Base-by-base conservation (phyloP, 1,139 yeast species). In the Diutina mesorugosa region DNA sequence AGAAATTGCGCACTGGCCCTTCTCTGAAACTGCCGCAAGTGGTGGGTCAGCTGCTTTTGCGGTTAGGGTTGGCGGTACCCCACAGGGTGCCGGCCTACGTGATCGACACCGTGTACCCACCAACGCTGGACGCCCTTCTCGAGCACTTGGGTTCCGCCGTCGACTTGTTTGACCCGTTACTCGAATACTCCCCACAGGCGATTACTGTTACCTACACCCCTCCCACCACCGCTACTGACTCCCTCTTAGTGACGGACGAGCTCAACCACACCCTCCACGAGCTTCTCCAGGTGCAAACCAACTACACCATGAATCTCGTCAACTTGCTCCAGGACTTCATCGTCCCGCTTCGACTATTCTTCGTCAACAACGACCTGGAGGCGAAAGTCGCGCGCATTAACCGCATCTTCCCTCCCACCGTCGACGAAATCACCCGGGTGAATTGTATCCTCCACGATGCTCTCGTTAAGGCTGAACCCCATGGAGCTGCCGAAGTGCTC, bases 151-250 rank as follows among this genome's bases (percentile, higher is more conserved):
- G 98, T 0, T 85, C 84, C 55, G 97, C 91, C 67, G 72, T 90
- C 55, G 97, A 90, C 61, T 95, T 91, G 48, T 91, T 91, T 69
- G 96, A 91, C 65, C 97, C 97, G 0, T 70, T 90, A 56, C 78
- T 89, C 8, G 97, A 91, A 67, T 91, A 91, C 67, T 87, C 95
- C 0, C 98, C 98, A 0, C 97, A 91, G 67, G 83, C 84, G 46
- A 80, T 95, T 55, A 90, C 87, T 60, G 76, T 79, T 57, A 73
- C 79, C 0, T 91, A 91, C 65, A 74, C 66, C 41, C 81, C 84
- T 0, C 87, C 88, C 0, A 6, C 35, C 2, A n/a, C 6, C 10
- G 51, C 58, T 6, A 32, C 64, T 57, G 60, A 68, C 47, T 8
- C 45, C 21, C 9, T 16, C n/a, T 45, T 63, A 56, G 38, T 60